These are phyloP conservation scores for Curvularia sp. DNA, from an alignment of 2,329 filamentous ascomycete genomes.

Conservation along the genomic window DNA sequence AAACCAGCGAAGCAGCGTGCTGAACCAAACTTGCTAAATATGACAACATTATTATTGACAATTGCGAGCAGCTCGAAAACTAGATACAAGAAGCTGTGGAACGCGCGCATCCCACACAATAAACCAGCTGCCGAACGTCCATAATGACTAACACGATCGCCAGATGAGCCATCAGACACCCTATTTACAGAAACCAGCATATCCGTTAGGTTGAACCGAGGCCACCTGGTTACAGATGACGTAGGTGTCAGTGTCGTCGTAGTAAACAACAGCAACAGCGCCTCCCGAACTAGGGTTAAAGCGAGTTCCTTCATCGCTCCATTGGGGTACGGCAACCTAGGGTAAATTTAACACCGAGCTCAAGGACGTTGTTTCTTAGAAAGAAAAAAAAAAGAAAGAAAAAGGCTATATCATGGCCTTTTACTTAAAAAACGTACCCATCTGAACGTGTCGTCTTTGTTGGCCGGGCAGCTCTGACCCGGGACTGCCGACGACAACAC, in stretches of 20 bases:
- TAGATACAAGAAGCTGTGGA: not conserved
- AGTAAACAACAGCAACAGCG: constrained; percentile 8
- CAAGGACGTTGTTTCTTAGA: too few species aligned
- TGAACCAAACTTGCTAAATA: not conserved
- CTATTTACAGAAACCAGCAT: not conserved
- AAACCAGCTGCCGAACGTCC: not conserved
- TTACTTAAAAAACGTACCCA: constrained; percentile 1
- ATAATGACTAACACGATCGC: not conserved
- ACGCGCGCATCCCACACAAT: not conserved
- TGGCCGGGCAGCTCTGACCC: not conserved
- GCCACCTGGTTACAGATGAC: not conserved
- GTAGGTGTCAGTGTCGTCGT: constrained; percentile 16
- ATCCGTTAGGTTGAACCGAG: not conserved
- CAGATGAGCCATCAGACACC: not conserved
- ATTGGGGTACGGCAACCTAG: constrained; percentile 1
- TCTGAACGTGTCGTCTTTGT: constrained; percentile 1
- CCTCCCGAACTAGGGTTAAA: not conserved
- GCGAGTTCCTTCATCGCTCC: not conserved
- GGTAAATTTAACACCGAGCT: not conserved
- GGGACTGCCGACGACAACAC: not conserved
- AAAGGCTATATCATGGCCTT: not conserved
- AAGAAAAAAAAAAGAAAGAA: not conserved
- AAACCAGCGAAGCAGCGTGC: not conserved
- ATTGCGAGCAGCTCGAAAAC: not conserved
- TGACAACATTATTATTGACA: too few species aligned